These are phyloP conservation scores for Tetrapisispora pingtungensis DNA, from an alignment of 805 yeast species.

Conservation along the genomic window DNA sequence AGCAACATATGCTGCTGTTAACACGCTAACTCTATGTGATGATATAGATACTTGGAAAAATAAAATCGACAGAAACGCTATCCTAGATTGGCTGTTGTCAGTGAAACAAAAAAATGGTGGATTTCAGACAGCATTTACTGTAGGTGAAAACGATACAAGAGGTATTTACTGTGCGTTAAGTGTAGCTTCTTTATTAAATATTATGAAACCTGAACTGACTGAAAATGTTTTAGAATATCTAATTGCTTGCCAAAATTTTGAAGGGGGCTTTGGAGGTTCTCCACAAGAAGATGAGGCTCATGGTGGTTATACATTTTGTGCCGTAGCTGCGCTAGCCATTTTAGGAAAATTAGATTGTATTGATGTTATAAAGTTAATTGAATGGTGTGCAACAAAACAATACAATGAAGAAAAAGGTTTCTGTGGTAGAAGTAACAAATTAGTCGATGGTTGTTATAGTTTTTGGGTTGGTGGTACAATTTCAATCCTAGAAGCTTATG, in stretches of 20 bases:
- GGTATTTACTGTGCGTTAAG: slow-evolving; percentile 82
- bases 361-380: slow-evolving; percentile 40
- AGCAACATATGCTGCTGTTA: slow-evolving; percentile 66
- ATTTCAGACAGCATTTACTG: slow-evolving; percentile 33
- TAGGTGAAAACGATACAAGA: slow-evolving; percentile 79
- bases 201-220: slow-evolving; percentile 51
- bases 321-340: slow-evolving; percentile 51
- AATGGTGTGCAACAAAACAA: slow-evolving; percentile 71
- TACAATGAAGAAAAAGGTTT: slow-evolving; percentile 72
- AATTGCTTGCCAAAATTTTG: slow-evolving; percentile 69
- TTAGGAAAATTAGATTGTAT: slow-evolving; percentile 35
- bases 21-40: slow-evolving; percentile 47
- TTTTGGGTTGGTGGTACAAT: slow-evolving; percentile 93
- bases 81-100: slow-evolving; percentile 54
- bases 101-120: slow-evolving; percentile 67
- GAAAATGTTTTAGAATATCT: slow-evolving; percentile 52
- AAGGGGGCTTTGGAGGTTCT: slow-evolving; percentile 89
- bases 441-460: slow-evolving; percentile 93
- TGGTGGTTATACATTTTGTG: slow-evolving; percentile 95
- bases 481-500: slow-evolving; percentile 31
- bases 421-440: slow-evolving; percentile 81
- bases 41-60: slow-evolving; percentile 34
- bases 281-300: slow-evolving; percentile 81
- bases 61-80: slow-evolving; percentile 34
- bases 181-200: slow-evolving; percentile 53